Percentiles rank a stretch among this genome's conserved stretches.
phyloP scores from a whole-genome alignment of 148 eudicot species.

The Fagopyrum homotropicum region DNA sequence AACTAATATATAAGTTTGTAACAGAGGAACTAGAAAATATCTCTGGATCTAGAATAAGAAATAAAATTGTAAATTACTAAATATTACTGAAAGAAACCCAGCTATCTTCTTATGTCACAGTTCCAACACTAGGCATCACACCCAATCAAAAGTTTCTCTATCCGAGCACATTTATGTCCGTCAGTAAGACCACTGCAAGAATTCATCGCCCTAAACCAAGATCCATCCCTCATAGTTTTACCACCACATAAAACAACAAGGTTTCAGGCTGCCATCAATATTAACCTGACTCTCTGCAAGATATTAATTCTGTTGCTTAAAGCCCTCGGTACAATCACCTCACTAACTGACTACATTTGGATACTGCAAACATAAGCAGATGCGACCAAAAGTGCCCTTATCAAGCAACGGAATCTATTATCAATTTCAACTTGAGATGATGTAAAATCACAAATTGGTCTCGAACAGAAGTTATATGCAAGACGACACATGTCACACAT shows the following conservation, averaged over 20 bases:
- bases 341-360: not conserved
- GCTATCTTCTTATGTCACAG: not conserved
- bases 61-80: not conserved
- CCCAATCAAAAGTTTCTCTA: not conserved
- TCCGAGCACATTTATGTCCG: not conserved
- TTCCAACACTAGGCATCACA: not conserved
- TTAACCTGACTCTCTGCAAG: not conserved
- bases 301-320: not conserved
- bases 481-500: not conserved
- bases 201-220: not conserved
- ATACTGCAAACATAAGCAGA: not conserved
- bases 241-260: not conserved
- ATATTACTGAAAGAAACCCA: not conserved
- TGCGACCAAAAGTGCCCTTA: not conserved
- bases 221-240: not conserved
- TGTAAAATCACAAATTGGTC: not conserved
- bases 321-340: not conserved
- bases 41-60: not conserved
- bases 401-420: not conserved
- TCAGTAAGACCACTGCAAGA: not conserved
- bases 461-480: not conserved
- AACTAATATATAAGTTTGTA: not conserved
- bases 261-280: not conserved
- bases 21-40: not conserved
- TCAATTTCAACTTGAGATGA: not conserved